These are phyloP conservation scores for Talaromyces sp. DNA, from an alignment of 2,329 filamentous ascomycete genomes.

Conservation along the genomic window DNA sequence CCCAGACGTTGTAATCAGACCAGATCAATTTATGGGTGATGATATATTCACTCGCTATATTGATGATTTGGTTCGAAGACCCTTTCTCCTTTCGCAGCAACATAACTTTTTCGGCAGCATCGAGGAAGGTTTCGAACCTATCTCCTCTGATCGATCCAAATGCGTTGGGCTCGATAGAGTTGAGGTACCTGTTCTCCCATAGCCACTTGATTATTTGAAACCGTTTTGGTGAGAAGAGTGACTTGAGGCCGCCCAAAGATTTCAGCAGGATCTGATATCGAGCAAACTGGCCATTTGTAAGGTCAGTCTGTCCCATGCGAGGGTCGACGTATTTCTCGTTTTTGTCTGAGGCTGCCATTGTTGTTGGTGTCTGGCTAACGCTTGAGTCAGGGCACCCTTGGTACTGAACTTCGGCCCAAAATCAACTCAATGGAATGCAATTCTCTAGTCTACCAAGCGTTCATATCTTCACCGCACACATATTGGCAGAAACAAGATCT, in stretches of 20 bases:
- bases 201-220: background rate
- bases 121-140: background rate
- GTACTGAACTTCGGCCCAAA: too few species aligned
- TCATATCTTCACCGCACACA: background rate
- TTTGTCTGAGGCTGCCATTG: background rate
- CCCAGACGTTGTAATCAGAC: background rate
- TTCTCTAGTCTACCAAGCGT: too few species aligned
- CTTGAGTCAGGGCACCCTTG: too few species aligned
- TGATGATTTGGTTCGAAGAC: background rate
- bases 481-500: background rate
- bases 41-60: slow-evolving; percentile 5
- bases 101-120: slow-evolving; percentile 7
- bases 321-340: slow-evolving; percentile 5
- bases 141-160: background rate
- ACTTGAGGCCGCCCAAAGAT: background rate
- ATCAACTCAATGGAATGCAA: too few species aligned
- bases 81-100: background rate
- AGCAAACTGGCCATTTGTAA: slow-evolving; percentile 7
- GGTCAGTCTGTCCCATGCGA: background rate
- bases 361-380: background rate
- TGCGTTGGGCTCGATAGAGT: background rate
- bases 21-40: background rate
- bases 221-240: background rate
- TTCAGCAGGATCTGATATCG: background rate
- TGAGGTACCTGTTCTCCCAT: slow-evolving; percentile 3